Evolutionary conservation across 805 yeast genomes (phyloP), one percentile per base, ranked within the genome.

Genomic region (Priceomyces castillae): DNA sequence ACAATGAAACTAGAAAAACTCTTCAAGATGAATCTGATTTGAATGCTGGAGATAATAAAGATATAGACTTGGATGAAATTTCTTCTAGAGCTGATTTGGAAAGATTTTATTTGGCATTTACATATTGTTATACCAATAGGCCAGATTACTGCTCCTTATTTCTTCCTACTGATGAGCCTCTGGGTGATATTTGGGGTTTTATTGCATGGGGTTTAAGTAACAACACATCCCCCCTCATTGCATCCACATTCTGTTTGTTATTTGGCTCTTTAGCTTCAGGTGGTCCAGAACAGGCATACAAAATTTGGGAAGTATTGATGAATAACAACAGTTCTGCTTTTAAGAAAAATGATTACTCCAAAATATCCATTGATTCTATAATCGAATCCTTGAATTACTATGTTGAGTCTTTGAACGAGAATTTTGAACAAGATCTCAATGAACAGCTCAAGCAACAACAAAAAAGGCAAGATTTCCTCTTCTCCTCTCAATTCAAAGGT

Each of bases 181-280:
- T 53, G 18, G 77, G 84, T 11, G 81, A 82, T 44, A 70, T 88
- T 1, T 74, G 79, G 55, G 97, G 96, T 0, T 90, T 94, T 51
- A 70, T 92, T 33, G 79, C 78, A 43, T 94, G 98, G 98, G 95
- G 95, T 0, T 73, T 94, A 2, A 81, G 80, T 46, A 82, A 86
- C 54, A 89, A 82, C 47, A 67, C 74, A 1, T 88, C 88, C 12
- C 83, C 92, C 7, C 69, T 89, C 39, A 87, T 90, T 68, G 78
- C 88, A 40, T 85, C 98, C 0, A 78, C 95, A 0, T 89, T 84
- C 54, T 81, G 90, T 50, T 73, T 88, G 44, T 77, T 92, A 74
- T 69, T 92, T 44, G 82, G 95, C 2, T 83, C 94, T 4, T 69
- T 92, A 31, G 74, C 94, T 0, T 71, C 75, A 15, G 83, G 85